A percentile compares a stretch with the other conserved stretches of the same genome.
Conservation (phyloP, 768 basidiomycete species). For the Boletus subcaerulescens region DNA sequence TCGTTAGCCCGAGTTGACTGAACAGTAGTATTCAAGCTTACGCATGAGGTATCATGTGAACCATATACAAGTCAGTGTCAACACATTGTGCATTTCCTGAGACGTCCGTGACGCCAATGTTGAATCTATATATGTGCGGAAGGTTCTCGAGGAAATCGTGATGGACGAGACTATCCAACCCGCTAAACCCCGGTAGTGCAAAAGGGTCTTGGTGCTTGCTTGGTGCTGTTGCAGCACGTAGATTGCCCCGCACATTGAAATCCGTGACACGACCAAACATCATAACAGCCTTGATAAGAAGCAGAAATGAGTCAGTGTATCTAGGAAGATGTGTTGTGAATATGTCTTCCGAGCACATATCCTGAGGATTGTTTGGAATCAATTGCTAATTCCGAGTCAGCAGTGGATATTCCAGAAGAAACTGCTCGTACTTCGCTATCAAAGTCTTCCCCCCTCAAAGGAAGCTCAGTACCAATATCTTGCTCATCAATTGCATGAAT, state of each 20-base stretch:
- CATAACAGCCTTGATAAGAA: slow-evolving; percentile 82
- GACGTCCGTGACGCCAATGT: slow-evolving; percentile 56
- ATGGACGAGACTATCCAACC: slow-evolving; percentile 66
- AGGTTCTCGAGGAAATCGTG: slow-evolving; percentile 67
- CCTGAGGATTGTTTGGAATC: slow-evolving; percentile 73
- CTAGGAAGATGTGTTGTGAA: slow-evolving; percentile 69
- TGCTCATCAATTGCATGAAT: slow-evolving; percentile 81
- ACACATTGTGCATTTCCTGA: slow-evolving; percentile 53
- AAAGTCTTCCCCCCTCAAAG: slow-evolving; percentile 72
- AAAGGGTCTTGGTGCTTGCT: slow-evolving; percentile 76
- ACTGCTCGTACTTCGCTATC: slow-evolving; percentile 57
- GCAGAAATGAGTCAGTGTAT: slow-evolving; percentile 79
- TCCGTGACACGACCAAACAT: slow-evolving; percentile 83
- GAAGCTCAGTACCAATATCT: slow-evolving; percentile 82
- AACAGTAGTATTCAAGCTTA: slow-evolving; percentile 34
- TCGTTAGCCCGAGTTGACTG: slow-evolving; percentile 4
- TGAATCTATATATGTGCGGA: slow-evolving; percentile 64
- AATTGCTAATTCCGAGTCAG: slow-evolving; percentile 42
- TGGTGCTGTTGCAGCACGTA: slow-evolving; percentile 62
- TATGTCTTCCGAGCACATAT: slow-evolving; percentile 58
- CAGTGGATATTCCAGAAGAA: not conserved
- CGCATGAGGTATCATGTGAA: slow-evolving; percentile 85
- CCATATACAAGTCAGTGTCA: slow-evolving; percentile 85
- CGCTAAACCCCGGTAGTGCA: slow-evolving; percentile 60
- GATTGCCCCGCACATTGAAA: slow-evolving; percentile 72